Evolutionary conservation across 768 basidiomycete genomes (phyloP).

Genomic region (Trametopsis cervina): DNA sequence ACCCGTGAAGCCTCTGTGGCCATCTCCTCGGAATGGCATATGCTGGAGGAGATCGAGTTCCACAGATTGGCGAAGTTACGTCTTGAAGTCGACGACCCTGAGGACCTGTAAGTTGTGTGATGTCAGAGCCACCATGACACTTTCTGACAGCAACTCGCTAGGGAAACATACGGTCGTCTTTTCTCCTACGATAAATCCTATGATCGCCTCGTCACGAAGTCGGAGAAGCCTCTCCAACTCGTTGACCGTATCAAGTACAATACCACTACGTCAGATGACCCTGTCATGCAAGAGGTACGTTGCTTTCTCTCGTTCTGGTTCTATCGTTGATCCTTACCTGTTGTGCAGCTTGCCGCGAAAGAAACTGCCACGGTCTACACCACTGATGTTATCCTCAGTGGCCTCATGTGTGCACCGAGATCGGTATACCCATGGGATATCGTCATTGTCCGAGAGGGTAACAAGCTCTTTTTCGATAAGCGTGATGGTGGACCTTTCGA

Average conservation of each 20-base stretch:
- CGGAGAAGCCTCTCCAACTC: slow-evolving; percentile 83
- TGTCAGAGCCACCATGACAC: neutral
- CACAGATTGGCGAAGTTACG: slow-evolving; percentile 84
- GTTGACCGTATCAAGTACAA: slow-evolving; percentile 97
- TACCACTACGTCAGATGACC: slow-evolving; percentile 96
- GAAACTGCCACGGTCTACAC: slow-evolving; percentile 84
- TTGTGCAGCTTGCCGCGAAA: slow-evolving; percentile 63
- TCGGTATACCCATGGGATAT: slow-evolving; percentile 99
- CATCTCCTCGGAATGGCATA: slow-evolving; percentile 88
- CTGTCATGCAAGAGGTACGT: slow-evolving; percentile 83
- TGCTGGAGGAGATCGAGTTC: slow-evolving; percentile 97
- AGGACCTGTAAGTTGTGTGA: slow-evolving; percentile 63
- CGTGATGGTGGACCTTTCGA: slow-evolving; percentile 96
- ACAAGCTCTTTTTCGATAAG: slow-evolving; percentile 94
- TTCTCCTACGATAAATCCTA: slow-evolving; percentile 92
- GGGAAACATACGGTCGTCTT: slow-evolving; percentile 83
- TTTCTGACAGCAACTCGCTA: slow-evolving; percentile 25
- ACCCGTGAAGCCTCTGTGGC: slow-evolving; percentile 89
- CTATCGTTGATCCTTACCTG: slow-evolving; percentile 6
- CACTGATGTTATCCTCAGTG: slow-evolving; percentile 91
- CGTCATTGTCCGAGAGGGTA: slow-evolving; percentile 87
- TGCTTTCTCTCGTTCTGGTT: neutral
- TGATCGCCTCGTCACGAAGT: slow-evolving; percentile 92
- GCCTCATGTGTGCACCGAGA: slow-evolving; percentile 93
- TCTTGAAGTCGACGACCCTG: slow-evolving; percentile 89